Evolutionary conservation across 2,329 filamentous ascomycete species (phyloP).

Genomic region (Pyricularia pennisetigena): DNA sequence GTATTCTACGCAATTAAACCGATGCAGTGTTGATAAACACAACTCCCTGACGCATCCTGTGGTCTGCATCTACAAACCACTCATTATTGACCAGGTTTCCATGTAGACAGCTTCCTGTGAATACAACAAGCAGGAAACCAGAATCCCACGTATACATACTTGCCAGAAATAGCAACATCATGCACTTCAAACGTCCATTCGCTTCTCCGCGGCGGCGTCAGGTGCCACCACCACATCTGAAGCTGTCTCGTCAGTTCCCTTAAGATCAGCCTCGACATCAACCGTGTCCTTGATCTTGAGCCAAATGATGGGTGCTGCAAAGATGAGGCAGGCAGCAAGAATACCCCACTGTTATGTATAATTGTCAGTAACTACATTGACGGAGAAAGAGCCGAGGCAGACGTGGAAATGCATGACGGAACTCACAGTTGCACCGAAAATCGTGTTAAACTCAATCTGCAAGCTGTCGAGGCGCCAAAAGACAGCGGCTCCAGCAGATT

Average conservation of each 20-base stretch:
- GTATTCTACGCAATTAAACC: neutral
- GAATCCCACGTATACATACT: neutral
- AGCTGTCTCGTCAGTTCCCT: slow-evolving; percentile 74
- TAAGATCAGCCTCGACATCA: slow-evolving; percentile 70
- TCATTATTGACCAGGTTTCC: neutral
- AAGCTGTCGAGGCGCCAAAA: slow-evolving; percentile 61
- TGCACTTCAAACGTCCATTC: neutral
- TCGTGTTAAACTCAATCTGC: slow-evolving; percentile 54
- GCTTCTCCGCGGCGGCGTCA: neutral
- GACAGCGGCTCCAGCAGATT: slow-evolving; percentile 76
- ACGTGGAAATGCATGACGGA: neutral
- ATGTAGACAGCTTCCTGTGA: neutral
- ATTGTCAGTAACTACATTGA: neutral
- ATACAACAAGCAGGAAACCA: neutral
- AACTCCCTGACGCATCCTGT: neutral
- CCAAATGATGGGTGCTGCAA: slow-evolving; percentile 72
- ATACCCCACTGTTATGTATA: slow-evolving; percentile 56
- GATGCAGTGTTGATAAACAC: neutral
- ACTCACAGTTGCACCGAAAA: slow-evolving; percentile 52
- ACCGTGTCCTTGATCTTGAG: slow-evolving; percentile 74
- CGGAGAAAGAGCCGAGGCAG: neutral
- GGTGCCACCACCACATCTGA: slow-evolving; percentile 36
- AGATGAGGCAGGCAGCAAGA: slow-evolving; percentile 60
- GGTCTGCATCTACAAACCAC: neutral
- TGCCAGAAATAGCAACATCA: neutral